Base-by-base conservation (phyloP, 306 rosid genomes). In the Glycyrrhiza uralensis region DNA sequence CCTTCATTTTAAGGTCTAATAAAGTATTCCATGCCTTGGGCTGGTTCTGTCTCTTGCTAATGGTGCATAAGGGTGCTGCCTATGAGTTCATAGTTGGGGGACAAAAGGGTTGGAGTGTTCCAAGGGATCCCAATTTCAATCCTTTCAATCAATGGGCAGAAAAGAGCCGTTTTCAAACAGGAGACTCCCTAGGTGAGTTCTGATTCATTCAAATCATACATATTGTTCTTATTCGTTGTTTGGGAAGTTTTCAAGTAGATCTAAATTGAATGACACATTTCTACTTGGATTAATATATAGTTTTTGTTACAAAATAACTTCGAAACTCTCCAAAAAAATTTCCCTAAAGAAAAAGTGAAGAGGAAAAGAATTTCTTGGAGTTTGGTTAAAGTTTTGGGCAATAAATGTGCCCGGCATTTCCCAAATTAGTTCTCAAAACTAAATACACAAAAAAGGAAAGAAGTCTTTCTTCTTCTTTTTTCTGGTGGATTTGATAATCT, bases 101-200 rank as follows among this genome's bases (percentile, higher is more conserved):
- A 57, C 75, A 87, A 45, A 86, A 86, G 78, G 95, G 90, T 63
- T 95, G 99, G 97, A 23, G 52, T 66, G 78, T 75, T 78, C 96
- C 98, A 15, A 64, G 71, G 30, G 85, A 85, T 46, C 18, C 95
- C 14, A 74, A 17, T 78, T 70, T 29, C 39, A 74, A 82, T 17
- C 86, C 69, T 66, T 87, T 73, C 46, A 84, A 83, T 79, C 88
- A 84, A 65, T 95, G 97, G 99, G 97, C 97, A 1, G 89, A 84
- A 63, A 83, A 72, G 20, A 81, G 41, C 70, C 85, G 97, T 36
- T 95, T 95, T 58, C 89, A 86, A 75, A 45, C 84, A 4, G 97
- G 99, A 71, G 96, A 94, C 85, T 75, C 93, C 54, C 9, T 93
- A 12, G 93, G 97, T 87, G 49, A 76, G 84, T 71, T 59, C 13